Base-by-base conservation (phyloP, 768 basidiomycete species). In the Xanthoconium purpureum region DNA sequence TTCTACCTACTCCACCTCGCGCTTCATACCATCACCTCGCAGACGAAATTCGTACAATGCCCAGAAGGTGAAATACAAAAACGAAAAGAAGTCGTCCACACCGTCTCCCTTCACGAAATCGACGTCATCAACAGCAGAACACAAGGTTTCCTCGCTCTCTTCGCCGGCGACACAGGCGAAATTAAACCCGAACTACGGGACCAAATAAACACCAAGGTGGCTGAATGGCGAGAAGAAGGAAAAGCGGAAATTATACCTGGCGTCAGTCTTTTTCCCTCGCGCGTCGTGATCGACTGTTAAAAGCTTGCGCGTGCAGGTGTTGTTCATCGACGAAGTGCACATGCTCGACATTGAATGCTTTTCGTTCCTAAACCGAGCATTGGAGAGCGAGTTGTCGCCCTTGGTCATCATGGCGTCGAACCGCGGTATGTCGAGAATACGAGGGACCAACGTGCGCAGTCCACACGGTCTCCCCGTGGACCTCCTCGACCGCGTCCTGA, bases 321-420 rank as follows among this genome's bases (percentile, higher is more conserved):
- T 97, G 13, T 98, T 98, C 78, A 97, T 98, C 64, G 96, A 98
- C 73, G 96, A 98, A 75, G 96, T 98, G 13, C 96, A 98, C 79
- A 99, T 99, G 96, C 86, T 99, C 62, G 96, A 99, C 72, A 98
- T 99, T 59, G 96, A 98, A 71, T 98, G 96, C 69, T 98, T 98
- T 79, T 97, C 95, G 8, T 99, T 95, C 81, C 79, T 99, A 57
- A 99, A 99, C 71, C 85, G 96, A 35, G 96, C 96, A 3, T 79
- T 99, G 47, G 96, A 99, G 70, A 87, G 87, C 57, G 95, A 96
- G 59, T 80, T 98, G 1, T 87, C 96, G 1, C 96, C 96, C 2
- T 77, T 98, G 51, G 96, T 99, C 37, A 94, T 99, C 65, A 98
- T 99, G 96, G 96, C 96, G 1, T 93, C 91, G 45, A 99, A 99